Evolutionary conservation across 345 rosid genomes (phyloP).

Genomic region (Turritis glabra): DNA sequence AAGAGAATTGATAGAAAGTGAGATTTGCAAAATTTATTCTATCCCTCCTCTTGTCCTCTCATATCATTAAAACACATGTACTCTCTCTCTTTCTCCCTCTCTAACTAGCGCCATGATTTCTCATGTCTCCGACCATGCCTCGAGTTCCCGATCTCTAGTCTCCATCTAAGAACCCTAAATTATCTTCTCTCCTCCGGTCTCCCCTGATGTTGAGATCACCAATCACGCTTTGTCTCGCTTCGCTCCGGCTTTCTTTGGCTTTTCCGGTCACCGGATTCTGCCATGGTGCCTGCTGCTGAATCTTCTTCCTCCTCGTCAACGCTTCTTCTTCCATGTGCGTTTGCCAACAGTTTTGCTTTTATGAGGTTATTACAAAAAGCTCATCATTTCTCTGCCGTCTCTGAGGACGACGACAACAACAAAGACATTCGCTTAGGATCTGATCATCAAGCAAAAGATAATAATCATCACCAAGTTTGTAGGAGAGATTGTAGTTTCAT

Average conservation of each 20-base stretch:
- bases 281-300: slow-evolving; percentile 69
- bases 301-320: slow-evolving; percentile 30
- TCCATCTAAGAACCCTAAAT: slow-evolving; percentile 34
- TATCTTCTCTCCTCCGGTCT: slow-evolving; percentile 7
- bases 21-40: slow-evolving; percentile 47
- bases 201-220: slow-evolving; percentile 44
- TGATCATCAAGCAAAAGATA: slow-evolving; percentile 40
- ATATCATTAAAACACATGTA: slow-evolving; percentile 17
- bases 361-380: slow-evolving; percentile 57
- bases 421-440: slow-evolving; percentile 52
- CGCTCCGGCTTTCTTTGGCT: slow-evolving; percentile 34
- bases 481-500: slow-evolving; percentile 44
- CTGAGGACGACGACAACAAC: slow-evolving; percentile 26
- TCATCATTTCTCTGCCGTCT: slow-evolving; percentile 44
- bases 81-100: not conserved
- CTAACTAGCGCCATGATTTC: slow-evolving; percentile 26
- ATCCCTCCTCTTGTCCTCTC: slow-evolving; percentile 14
- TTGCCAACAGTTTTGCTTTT: slow-evolving; percentile 40
- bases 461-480: slow-evolving; percentile 26
- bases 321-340: slow-evolving; percentile 42
- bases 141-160: slow-evolving; percentile 9
- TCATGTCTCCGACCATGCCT: slow-evolving; percentile 26
- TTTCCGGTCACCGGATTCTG: slow-evolving; percentile 50
- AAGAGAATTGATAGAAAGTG: slow-evolving; percentile 87
- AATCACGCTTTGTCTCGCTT: slow-evolving; percentile 10